These are phyloP conservation scores for Phialophora tarda DNA, from an alignment of 2,329 filamentous ascomycete species.

Conservation along the genomic window DNA sequence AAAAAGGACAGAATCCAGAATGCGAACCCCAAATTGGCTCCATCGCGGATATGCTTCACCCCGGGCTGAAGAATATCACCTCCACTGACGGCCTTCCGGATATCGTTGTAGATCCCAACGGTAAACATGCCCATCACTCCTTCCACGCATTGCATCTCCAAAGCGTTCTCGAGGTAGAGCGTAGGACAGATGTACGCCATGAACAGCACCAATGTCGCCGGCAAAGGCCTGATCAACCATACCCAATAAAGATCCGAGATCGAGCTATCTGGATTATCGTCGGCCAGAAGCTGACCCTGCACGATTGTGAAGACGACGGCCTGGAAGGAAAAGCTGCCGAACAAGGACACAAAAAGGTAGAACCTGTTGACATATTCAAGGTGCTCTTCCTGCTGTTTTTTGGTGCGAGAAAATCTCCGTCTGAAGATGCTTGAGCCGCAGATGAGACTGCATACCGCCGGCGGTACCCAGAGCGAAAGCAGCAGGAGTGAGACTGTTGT, in stretches of 20 bases:
- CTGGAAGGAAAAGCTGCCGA: slow-evolving; percentile 9
- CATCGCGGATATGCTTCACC: slow-evolving; percentile 1
- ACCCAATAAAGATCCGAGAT: slow-evolving; percentile 5
- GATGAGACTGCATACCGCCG: slow-evolving; percentile 2
- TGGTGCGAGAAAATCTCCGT: background rate
- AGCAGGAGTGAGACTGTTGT: background rate
- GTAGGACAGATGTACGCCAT: slow-evolving; percentile 5
- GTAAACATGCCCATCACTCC: slow-evolving; percentile 5
- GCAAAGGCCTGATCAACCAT: slow-evolving; percentile 7
- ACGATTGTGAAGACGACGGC: background rate
- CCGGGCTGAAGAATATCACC: background rate
- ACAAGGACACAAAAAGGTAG: slow-evolving; percentile 6
- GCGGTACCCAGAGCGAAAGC: slow-evolving; percentile 3
- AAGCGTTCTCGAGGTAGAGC: slow-evolving; percentile 5
- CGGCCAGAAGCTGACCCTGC: background rate
- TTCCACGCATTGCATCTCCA: slow-evolving; percentile 12
- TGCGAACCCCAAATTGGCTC: slow-evolving; percentile 5
- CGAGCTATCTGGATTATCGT: background rate
- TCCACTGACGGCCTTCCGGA: background rate
- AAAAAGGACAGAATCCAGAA: slow-evolving; percentile 13
- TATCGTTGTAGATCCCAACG: background rate
- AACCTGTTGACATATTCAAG: background rate
- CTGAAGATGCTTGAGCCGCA: slow-evolving; percentile 6
- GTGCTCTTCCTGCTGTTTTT: background rate
- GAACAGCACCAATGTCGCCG: slow-evolving; percentile 1